Percentiles rank a stretch among this genome's conserved stretches.
Evolutionary conservation across 192 early-diverging fungal species (phyloP).

Genomic region (Coemansia sp.): DNA sequence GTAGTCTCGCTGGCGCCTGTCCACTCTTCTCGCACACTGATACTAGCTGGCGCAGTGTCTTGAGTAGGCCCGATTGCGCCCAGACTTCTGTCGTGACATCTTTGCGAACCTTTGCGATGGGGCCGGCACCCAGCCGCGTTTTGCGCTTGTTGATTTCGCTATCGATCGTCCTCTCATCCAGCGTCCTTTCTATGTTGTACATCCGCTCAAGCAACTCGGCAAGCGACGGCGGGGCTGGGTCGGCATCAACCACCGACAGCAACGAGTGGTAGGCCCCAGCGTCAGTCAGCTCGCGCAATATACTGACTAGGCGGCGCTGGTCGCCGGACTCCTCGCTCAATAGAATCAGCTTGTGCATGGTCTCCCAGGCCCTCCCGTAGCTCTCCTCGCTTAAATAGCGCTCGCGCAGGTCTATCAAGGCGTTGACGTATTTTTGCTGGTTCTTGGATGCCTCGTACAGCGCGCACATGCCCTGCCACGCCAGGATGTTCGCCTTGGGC

Average conservation of each 20-base stretch:
- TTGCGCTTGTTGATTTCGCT: constrained; percentile 65
- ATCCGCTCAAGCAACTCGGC: constrained; percentile 45
- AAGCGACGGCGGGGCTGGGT: constrained; percentile 13
- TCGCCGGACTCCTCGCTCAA: constrained; percentile 51
- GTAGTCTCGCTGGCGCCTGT: constrained; percentile 2
- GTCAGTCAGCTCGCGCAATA: constrained; percentile 18
- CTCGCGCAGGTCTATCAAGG: constrained; percentile 27
- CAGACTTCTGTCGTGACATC: constrained; percentile 70
- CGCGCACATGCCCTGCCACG: constrained; percentile 66
- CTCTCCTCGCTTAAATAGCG: constrained; percentile 48
- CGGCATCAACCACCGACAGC: constrained; percentile 10
- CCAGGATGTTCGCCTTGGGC: constrained; percentile 58
- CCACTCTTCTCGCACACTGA: constrained; percentile 6
- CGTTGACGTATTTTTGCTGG: constrained; percentile 19
- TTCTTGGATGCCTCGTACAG: constrained; percentile 57
- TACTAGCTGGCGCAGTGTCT: constrained; percentile 27
- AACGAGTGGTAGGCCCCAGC: constrained; percentile 10
- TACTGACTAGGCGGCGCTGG: constrained; percentile 34
- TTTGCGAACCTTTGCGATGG: constrained; percentile 56
- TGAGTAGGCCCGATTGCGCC: constrained; percentile 54
- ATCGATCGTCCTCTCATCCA: constrained; percentile 55
- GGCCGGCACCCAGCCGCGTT: constrained; percentile 65
- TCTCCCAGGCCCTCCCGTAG: constrained; percentile 43
- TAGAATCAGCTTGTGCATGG: constrained; percentile 56
- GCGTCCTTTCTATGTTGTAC: constrained; percentile 36